Base-by-base conservation (phyloP, 1,139 yeast genomes). In the Yamadazyma spencermartinsiae region DNA sequence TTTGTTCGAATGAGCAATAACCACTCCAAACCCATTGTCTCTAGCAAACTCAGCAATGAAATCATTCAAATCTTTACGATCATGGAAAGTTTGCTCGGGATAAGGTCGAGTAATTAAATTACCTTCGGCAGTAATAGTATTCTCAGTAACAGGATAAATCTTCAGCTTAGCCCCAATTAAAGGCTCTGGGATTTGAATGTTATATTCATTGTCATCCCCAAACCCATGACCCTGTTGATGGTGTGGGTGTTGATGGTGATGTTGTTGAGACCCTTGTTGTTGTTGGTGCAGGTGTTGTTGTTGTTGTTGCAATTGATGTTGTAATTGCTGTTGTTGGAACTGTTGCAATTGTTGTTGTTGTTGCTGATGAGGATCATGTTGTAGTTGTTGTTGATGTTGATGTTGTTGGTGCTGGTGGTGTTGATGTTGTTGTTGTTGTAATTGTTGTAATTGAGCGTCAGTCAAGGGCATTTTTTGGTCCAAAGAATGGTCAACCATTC, bases 11-110 rank as follows among this genome's bases (percentile, higher is more conserved):
- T 76, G 81, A 26, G 81, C 80, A 56, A 77, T 76, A 19, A 77
- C 81, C 32, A 76, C 78, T 3, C 81, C 81, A 58, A 77, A 76
- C 29, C 79, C 81, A 52, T 77, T 75, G 50, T 74, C 79, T 36
- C 78, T 63, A 18, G 81, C 80, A 60, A 76, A 77, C 44, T 76
- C 81, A 41, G 68, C 72, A 40, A 77, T 76, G 46, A 75, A 77
- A 39, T 75, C 79, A 48, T 75, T 76, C 49, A 77, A 63, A 37
- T 72, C 79, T 23, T 72, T 74, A 31, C 80, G 67, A 38, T 64
- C 63, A 40, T 68, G 74, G 52, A 76, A 76, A 27, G 67, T 68
- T 52, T 76, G 80, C 46, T 74, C 79, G 11, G 79, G 79, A 49
- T 73, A 74, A 33, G 79, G 77, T 34, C 80, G 67, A 9, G 82